These are phyloP conservation scores for Colletotrichum tamarilloi DNA, from an alignment of 2,329 filamentous ascomycete genomes.

Conservation along the genomic window DNA sequence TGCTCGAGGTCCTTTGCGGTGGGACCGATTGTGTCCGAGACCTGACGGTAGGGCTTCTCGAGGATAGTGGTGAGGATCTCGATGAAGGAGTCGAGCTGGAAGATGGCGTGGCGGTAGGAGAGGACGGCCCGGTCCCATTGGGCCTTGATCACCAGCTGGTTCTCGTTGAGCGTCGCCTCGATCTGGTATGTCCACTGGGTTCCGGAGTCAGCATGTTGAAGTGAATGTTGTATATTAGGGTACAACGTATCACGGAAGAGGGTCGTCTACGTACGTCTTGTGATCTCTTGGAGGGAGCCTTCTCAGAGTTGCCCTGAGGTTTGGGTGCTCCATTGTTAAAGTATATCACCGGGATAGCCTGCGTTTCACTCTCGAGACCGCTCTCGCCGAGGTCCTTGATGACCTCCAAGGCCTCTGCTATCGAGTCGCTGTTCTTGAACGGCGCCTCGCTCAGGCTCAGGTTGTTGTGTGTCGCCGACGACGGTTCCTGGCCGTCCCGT, in stretches of 20 bases:
- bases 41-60: slow-evolving; percentile 24
- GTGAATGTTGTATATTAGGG: background rate
- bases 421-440: slow-evolving; percentile 33
- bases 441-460: slow-evolving; percentile 32
- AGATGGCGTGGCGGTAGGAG: slow-evolving; percentile 32
- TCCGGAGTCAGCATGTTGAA: slow-evolving; percentile 7
- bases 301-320: slow-evolving; percentile 16
- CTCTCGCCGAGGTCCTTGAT: slow-evolving; percentile 21
- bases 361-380: slow-evolving; percentile 1
- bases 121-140: slow-evolving; percentile 37
- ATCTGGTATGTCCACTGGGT: slow-evolving; percentile 40
- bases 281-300: slow-evolving; percentile 23
- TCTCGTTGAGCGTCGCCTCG: slow-evolving; percentile 29
- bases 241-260: background rate
- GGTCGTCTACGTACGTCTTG: slow-evolving; percentile 26
- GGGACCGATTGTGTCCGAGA: slow-evolving; percentile 36
- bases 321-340: slow-evolving; percentile 33
- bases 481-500: slow-evolving; percentile 16
- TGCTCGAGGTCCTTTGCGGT: slow-evolving; percentile 52
- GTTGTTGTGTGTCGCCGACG: slow-evolving; percentile 10
- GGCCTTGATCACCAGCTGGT: slow-evolving; percentile 34
- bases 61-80: slow-evolving; percentile 37
- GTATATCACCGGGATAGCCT: slow-evolving; percentile 29
- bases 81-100: slow-evolving; percentile 37
- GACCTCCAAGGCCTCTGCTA: slow-evolving; percentile 27